These are phyloP conservation scores for Plasmodium reichenowi DNA, from an alignment of 169 alveolate genomes.

Conservation along the genomic window DNA sequence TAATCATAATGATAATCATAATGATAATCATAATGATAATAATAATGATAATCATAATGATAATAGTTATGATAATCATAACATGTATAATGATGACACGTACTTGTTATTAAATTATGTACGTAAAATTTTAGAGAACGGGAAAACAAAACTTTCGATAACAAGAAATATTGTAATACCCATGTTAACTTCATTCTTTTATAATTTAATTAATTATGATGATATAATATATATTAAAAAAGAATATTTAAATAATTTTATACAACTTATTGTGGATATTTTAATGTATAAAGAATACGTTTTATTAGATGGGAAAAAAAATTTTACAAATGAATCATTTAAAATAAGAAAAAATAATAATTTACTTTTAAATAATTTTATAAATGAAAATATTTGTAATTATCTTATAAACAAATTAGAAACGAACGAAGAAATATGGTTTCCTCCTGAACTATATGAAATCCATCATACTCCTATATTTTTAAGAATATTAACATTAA, in stretches of 20 bases:
- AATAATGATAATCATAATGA: not conserved
- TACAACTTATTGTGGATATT: conserved; percentile 31
- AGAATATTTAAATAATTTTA: conserved; percentile 31
- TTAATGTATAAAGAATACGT: conserved; percentile 57
- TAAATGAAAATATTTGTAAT: conserved; percentile 31
- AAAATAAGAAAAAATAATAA: conserved; percentile 44
- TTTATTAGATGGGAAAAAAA: conserved; percentile 19
- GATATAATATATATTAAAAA: conserved; percentile 18
- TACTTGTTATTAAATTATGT: conserved; percentile 8
- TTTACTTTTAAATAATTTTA: conserved; percentile 11
- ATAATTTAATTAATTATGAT: conserved; percentile 36
- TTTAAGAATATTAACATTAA: conserved; percentile 29
- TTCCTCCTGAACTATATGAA: conserved; percentile 28
- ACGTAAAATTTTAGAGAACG: conserved; percentile 18
- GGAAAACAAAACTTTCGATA: conserved; percentile 29
- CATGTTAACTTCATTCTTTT: conserved; percentile 44
- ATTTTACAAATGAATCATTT: conserved; percentile 32
- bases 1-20: too few species aligned
- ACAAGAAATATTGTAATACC: conserved; percentile 43
- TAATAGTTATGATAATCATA: not conserved
- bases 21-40: not conserved
- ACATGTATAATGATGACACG: not conserved
- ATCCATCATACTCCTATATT: conserved; percentile 27
- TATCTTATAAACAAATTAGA: conserved; percentile 15
- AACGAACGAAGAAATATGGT: conserved; percentile 1